Percentiles rank a stretch among this genome's conserved stretches.
Conservation (phyloP, 139 green algal species). For the Closterium sp. region DNA sequence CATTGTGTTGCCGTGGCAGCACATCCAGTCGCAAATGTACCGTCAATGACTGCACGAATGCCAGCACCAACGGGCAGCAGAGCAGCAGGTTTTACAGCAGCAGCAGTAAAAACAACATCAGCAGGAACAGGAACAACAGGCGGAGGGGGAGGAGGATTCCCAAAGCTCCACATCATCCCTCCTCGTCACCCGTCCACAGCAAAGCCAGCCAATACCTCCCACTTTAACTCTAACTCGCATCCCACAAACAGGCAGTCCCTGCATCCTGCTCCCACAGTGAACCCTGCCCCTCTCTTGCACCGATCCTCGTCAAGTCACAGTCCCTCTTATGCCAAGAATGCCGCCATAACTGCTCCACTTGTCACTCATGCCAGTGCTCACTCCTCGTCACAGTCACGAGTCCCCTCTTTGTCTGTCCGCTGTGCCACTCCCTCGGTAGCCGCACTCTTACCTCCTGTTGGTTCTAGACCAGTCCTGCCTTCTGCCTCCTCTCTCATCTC, state of each 20-base stretch:
- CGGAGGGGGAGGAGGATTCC: background rate
- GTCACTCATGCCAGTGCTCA: too few relatives aligned
- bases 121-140: background rate
- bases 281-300: background rate
- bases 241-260: background rate
- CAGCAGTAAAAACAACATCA: background rate
- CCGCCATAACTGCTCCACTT: too few relatives aligned
- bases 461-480: background rate
- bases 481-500: background rate
- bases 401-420: background rate
- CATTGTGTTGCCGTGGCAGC: too few relatives aligned
- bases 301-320: too few relatives aligned
- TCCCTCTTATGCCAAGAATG: too few relatives aligned
- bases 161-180: background rate
- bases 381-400: too few relatives aligned
- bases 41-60: too few relatives aligned
- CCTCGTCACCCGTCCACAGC: background rate
- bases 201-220: background rate
- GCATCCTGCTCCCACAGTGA: background rate
- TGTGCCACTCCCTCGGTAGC: background rate
- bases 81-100: too few relatives aligned
- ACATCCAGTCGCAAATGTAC: too few relatives aligned
- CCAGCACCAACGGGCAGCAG: too few relatives aligned
- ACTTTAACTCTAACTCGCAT: background rate
- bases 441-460: background rate